A percentile compares a stretch with the other conserved stretches of the same genome.
phyloP scores from a whole-genome alignment of 1,139 yeast genomes.

The Pichia sp. region DNA sequence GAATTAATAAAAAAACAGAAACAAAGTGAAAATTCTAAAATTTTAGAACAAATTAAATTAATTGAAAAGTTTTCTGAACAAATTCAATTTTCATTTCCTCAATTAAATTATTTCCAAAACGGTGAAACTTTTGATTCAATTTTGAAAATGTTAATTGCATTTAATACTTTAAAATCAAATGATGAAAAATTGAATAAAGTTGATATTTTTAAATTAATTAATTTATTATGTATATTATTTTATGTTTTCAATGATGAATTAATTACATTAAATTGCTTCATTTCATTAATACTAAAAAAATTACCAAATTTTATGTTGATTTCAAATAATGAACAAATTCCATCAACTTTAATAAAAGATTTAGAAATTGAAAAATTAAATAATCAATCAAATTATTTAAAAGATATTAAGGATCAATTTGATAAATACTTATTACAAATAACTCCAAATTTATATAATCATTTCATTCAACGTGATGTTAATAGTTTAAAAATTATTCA shows the following conservation, averaged over 20 bases:
- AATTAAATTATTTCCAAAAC: slow-evolving; percentile 25
- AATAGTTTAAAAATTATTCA: slow-evolving; percentile 18
- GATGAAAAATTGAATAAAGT: slow-evolving; percentile 12
- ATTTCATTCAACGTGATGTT: slow-evolving; percentile 36
- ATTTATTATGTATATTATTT: slow-evolving; percentile 24
- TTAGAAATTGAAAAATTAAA: slow-evolving; percentile 8
- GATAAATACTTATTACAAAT: slow-evolving; percentile 40
- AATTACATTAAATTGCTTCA: slow-evolving; percentile 41
- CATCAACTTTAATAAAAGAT: slow-evolving; percentile 12
- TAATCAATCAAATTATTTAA: slow-evolving; percentile 15
- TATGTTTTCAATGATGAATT: slow-evolving; percentile 23
- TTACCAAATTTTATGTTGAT: slow-evolving; percentile 30
- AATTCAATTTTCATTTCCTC: slow-evolving; percentile 25
- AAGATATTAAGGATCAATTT: slow-evolving; percentile 35
- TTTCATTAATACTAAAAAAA: slow-evolving; percentile 36
- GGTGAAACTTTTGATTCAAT: slow-evolving; percentile 27
- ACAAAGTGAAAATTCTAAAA: slow-evolving; percentile 10
- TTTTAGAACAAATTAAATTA: slow-evolving; percentile 18
- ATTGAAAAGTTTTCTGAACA: slow-evolving; percentile 20
- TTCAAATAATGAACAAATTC: slow-evolving; percentile 4
- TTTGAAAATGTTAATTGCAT: slow-evolving; percentile 21
- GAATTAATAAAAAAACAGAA: slow-evolving; percentile 14
- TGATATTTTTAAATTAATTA: slow-evolving; percentile 15
- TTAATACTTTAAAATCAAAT: slow-evolving; percentile 16
- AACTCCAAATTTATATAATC: slow-evolving; percentile 42